Evolutionary conservation across 2,329 filamentous ascomycete genomes (phyloP).

Genomic region (Exserohilum turcica): DNA sequence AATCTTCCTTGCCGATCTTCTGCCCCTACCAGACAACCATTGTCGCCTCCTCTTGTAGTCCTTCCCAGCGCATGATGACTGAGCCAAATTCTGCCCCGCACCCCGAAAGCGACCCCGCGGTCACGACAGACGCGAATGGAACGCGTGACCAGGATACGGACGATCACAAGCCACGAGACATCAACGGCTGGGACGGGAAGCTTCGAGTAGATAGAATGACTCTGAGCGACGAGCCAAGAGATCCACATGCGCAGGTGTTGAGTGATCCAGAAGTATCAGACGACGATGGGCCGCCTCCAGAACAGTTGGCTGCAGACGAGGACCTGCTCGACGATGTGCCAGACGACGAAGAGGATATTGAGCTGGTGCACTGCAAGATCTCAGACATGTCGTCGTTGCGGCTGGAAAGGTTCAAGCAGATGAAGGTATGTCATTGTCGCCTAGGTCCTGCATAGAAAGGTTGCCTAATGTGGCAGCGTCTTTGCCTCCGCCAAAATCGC

Average conservation of each 20-base stretch:
- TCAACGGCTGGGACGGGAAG: constrained; percentile 80
- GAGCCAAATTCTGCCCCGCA: constrained; percentile 36
- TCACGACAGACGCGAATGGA: constrained; percentile 19
- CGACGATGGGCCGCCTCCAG: constrained; percentile 52
- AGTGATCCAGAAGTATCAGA: constrained; percentile 87
- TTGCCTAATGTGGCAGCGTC: constrained; percentile 53
- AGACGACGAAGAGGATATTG: constrained; percentile 66
- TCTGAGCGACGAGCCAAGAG: constrained; percentile 29
- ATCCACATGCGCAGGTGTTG: constrained; percentile 66
- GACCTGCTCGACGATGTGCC: constrained; percentile 66
- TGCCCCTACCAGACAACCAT: background rate
- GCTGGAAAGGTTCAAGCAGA: constrained; percentile 81
- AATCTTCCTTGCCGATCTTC: background rate
- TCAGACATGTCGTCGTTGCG: constrained; percentile 75
- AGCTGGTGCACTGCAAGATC: constrained; percentile 86
- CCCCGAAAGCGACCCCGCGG: constrained; percentile 34
- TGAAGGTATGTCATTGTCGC: constrained; percentile 57
- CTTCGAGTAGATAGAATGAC: constrained; percentile 73
- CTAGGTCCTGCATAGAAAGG: background rate
- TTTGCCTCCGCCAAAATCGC: constrained; percentile 92
- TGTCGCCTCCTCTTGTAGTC: background rate
- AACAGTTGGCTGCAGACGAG: constrained; percentile 45
- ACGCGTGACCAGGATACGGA: constrained; percentile 30
- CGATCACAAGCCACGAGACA: constrained; percentile 43
- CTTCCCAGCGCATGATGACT: constrained; percentile 23